Conservation (phyloP, 495 filamentous ascomycete genomes). For the Xylaria venustula region DNA sequence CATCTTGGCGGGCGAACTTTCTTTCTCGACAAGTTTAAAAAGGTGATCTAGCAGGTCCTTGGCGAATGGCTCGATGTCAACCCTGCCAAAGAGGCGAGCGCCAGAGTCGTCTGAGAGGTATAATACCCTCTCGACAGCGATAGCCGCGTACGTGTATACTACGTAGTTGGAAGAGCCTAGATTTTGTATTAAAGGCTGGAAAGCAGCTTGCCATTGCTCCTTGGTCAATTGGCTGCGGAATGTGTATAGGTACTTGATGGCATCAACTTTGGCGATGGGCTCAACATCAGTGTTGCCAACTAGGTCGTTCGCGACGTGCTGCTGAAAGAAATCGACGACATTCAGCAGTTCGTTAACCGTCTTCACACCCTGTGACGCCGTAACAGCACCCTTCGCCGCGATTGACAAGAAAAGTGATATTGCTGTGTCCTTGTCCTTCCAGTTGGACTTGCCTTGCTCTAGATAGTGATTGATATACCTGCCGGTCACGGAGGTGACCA, state of each 20-base stretch:
- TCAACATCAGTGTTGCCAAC: slow-evolving; percentile 62
- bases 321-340: slow-evolving; percentile 89
- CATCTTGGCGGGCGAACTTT: slow-evolving; percentile 80
- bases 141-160: slow-evolving; percentile 94
- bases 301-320: slow-evolving; percentile 82
- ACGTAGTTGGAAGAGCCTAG: slow-evolving; percentile 85
- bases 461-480: slow-evolving; percentile 81
- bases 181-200: slow-evolving; percentile 87
- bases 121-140: slow-evolving; percentile 86
- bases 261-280: slow-evolving; percentile 91
- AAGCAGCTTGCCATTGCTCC: slow-evolving; percentile 81
- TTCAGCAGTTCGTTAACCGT: slow-evolving; percentile 81
- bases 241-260: slow-evolving; percentile 93
- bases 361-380: slow-evolving; percentile 80
- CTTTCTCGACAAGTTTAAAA: slow-evolving; percentile 84
- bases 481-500: slow-evolving; percentile 78
- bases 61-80: slow-evolving; percentile 72
- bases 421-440: slow-evolving; percentile 97
- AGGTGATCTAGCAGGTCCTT: slow-evolving; percentile 87
- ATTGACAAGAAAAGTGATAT: slow-evolving; percentile 93
- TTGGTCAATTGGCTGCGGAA: slow-evolving; percentile 89
- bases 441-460: slow-evolving; percentile 67
- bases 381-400: slow-evolving; percentile 84
- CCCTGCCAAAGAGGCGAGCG: slow-evolving; percentile 69
- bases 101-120: slow-evolving; percentile 72